phyloP scores from a whole-genome alignment of 1,284 basidiomycete species.

The Uromyces viciae-fabae region DNA sequence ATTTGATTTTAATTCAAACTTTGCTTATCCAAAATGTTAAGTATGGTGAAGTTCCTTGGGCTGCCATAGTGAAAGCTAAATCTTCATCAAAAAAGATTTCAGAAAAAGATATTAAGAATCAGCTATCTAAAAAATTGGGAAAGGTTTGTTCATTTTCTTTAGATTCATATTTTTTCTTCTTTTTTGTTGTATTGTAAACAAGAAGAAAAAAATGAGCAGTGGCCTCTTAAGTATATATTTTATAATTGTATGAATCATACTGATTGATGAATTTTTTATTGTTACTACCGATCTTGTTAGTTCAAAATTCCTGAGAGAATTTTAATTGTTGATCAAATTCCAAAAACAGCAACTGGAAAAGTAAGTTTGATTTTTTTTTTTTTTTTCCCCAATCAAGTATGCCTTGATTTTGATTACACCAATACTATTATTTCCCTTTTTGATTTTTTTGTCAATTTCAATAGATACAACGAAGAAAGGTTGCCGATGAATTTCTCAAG shows the following conservation, averaged over 20 bases:
- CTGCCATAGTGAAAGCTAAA: constrained; percentile 53
- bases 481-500: constrained; percentile 25
- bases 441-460: background rate
- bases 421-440: background rate
- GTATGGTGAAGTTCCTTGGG: constrained; percentile 55
- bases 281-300: constrained; percentile 35
- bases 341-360: constrained; percentile 54
- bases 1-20: background rate
- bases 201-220: background rate
- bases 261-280: background rate
- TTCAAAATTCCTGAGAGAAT: constrained; percentile 56
- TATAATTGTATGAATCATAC: background rate
- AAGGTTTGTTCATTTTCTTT: constrained; percentile 14
- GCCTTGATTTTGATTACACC: background rate
- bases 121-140: constrained; percentile 51
- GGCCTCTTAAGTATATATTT: background rate
- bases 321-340: constrained; percentile 55
- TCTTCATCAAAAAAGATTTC: constrained; percentile 40
- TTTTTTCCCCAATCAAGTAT: background rate
- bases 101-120: constrained; percentile 50
- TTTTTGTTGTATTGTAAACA: background rate
- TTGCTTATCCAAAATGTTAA: constrained; percentile 8
- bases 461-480: constrained; percentile 37
- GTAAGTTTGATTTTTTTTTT: background rate
- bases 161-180: background rate